A percentile compares a stretch with the other conserved stretches of the same genome.
Evolutionary conservation across 257 asterid genomes (phyloP).

Genomic region (Linderniella brevidens): DNA sequence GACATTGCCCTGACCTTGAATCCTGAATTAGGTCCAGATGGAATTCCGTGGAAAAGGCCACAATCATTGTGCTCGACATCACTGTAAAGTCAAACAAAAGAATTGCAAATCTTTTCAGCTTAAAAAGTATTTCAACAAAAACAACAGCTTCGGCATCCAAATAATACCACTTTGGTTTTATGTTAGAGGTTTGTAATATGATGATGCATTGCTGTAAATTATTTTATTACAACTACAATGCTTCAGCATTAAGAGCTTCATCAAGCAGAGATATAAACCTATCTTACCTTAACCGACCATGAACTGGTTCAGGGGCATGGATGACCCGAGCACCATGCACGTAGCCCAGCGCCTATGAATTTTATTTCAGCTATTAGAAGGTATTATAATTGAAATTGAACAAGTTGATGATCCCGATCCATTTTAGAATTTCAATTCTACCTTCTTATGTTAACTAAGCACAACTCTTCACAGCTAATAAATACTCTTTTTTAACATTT

Average conservation of each 20-base stretch:
- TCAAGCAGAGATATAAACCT: background rate
- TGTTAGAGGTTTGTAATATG: too few relatives aligned
- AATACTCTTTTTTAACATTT: too few relatives aligned
- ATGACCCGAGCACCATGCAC: slow-evolving; percentile 87
- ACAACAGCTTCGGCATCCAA: slow-evolving; percentile 2
- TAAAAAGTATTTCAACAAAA: background rate
- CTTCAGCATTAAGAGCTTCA: too few relatives aligned
- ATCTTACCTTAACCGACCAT: slow-evolving; percentile 86
- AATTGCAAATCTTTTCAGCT: background rate
- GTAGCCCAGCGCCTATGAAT: slow-evolving; percentile 73
- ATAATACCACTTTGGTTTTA: background rate
- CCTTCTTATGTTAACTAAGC: too few relatives aligned
- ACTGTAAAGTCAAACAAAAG: slow-evolving; percentile 27
- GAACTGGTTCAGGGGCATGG: slow-evolving; percentile 80
- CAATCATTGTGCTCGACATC: slow-evolving; percentile 66
- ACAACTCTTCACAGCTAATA: too few relatives aligned
- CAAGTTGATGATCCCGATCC: too few relatives aligned
- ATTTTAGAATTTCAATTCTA: too few relatives aligned
- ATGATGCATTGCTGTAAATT: too few relatives aligned
- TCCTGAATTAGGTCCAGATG: slow-evolving; percentile 71
- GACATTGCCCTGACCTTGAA: slow-evolving; percentile 50
- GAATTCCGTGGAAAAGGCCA: slow-evolving; percentile 61
- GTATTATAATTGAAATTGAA: slow-evolving; percentile 8
- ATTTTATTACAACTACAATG: too few relatives aligned
- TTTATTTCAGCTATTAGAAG: slow-evolving; percentile 7